phyloP scores from a whole-genome alignment of 2,329 filamentous ascomycete genomes.

The Chaetomiaceae sp. region DNA sequence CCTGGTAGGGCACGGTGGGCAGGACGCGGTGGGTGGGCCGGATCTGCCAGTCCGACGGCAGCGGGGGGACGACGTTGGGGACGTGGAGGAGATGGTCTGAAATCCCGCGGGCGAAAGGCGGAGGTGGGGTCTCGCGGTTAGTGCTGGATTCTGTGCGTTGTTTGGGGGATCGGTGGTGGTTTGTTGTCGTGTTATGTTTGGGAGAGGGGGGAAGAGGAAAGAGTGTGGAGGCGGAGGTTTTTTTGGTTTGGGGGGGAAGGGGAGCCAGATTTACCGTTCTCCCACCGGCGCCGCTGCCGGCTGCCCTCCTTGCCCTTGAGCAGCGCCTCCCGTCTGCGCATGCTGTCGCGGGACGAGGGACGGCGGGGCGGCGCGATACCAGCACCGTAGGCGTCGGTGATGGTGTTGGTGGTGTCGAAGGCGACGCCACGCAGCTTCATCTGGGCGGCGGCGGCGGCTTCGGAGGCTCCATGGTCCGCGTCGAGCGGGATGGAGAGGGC shows the following conservation, averaged over 20 bases:
- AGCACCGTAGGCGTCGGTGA: constrained; percentile 13
- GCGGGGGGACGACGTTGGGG: constrained; percentile 78
- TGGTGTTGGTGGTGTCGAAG: constrained; percentile 17
- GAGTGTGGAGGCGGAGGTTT: background rate
- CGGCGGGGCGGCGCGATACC: constrained; percentile 38
- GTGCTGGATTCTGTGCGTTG: too few species aligned
- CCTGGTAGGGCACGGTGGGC: constrained; percentile 73
- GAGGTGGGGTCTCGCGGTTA: too few species aligned
- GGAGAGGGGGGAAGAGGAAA: background rate
- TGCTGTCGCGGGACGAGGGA: constrained; percentile 51
- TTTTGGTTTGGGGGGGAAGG: background rate
- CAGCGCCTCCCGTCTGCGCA: constrained; percentile 64
- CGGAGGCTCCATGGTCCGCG: constrained; percentile 36
- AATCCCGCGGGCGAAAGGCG: too few species aligned
- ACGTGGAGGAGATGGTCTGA: constrained; percentile 84
- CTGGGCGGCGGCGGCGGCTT: constrained; percentile 5
- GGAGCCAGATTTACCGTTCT: constrained; percentile 66
- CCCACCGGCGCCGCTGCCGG: constrained; percentile 82
- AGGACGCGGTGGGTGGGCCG: constrained; percentile 75
- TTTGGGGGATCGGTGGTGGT: too few species aligned
- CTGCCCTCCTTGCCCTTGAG: constrained; percentile 89
- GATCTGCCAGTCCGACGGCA: constrained; percentile 77
- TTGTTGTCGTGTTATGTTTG: too few species aligned
- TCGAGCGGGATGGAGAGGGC: constrained; percentile 75
- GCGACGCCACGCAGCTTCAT: constrained; percentile 28